Base-by-base conservation (phyloP, 164 flowering plant species). In the Liriodendron chinense region DNA sequence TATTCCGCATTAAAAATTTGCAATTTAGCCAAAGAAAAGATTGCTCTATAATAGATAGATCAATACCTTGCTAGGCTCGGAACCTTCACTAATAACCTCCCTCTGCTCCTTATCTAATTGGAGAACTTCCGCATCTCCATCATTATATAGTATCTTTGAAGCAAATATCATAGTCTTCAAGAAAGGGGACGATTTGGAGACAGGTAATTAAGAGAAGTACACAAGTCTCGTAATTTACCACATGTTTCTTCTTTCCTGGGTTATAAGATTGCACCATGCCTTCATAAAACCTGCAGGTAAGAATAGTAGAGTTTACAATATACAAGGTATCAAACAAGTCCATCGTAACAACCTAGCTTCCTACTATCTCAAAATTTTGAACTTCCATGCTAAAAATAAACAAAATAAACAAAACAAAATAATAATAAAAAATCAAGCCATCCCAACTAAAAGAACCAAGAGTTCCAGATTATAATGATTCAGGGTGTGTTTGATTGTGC, bases 51-150 rank as follows among this genome's bases (percentile, higher is more conserved):
- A 82, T 5, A 20, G 70, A 68, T 71, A 65, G 13, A n/a, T 50
- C 7, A 49, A 73, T 23, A 92, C 97, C 91, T 92, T 86, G 73
- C 68, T 68, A 65, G 88, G 70, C 72, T 82, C 84, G 62, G 57
- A 79, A 75, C 59, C 88, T 22, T 73, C 76, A 75, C 86, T 83
- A 72, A 90, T 68, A 22, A 88, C 85, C 80, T 96, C 97, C 99
- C 99, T 94, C 26, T 87, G 85, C 83, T 96, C 98, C 86, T 85
- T 89, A 2, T 86, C 90, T 57, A 96, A 80, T 67, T 78, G 76
- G 34, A 96, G 98, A 48, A 87, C 90, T 85, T 96, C 99, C 63
- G 88, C 86, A 78, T 96, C 99, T 81, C 97, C 98, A 87, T 96
- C 99, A 70, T 92, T 92, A 77, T 96, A 96, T 59, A 87, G 57